Base-by-base conservation (phyloP, 257 asterid genomes). In the Hygrophila difformis region DNA sequence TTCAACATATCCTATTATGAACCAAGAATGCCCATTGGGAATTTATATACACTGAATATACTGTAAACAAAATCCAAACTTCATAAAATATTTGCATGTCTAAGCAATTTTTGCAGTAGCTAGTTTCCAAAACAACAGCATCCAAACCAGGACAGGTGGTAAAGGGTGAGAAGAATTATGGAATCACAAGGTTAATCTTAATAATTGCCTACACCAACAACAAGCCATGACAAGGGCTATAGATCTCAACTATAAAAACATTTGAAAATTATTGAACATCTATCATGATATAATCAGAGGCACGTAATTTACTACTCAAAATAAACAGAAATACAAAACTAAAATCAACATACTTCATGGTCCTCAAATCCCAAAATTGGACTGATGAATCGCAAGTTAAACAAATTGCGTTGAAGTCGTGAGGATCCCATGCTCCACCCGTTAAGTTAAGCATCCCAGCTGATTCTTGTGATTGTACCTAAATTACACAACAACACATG, bases 391-490 rank as follows among this genome's bases (percentile, higher is more conserved):
- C 94, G 55, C 83, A 60, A 48, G 95, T 81, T 60, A 81, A 62
- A 33, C 87, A 76, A 57, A 84, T 49, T 14, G 65, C 41, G 68
- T 81, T 82, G 64, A 59, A 71, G 55, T 88, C 95, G 31, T 88
- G 95, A 23, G 97, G 91, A 77, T 88, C 97, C 97, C 97, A 88
- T 38, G 95, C 91, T 56, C 97, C 95, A 16, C 97, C 86, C 56
- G 89, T 81, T 77, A 88, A 64, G 48, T 81, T 88, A 52, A 70
- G 85, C 76, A 75, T 60, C 51, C 95, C 94, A 26, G 86, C 87
- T 31, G 97, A 81, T 75, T 75, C 87, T 71, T 77, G 80, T 44
- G 94, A 65, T 63, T 74, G 97, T 62, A 88, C 95, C 97, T 88
- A 74, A 65, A 81, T 74, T 70, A 66, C 61, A 73, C 41, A 74